Percentiles rank a stretch among this genome's conserved stretches.
These are phyloP conservation scores for Komagataella pastoris DNA, from an alignment of 805 yeast species.

Conservation along the genomic window DNA sequence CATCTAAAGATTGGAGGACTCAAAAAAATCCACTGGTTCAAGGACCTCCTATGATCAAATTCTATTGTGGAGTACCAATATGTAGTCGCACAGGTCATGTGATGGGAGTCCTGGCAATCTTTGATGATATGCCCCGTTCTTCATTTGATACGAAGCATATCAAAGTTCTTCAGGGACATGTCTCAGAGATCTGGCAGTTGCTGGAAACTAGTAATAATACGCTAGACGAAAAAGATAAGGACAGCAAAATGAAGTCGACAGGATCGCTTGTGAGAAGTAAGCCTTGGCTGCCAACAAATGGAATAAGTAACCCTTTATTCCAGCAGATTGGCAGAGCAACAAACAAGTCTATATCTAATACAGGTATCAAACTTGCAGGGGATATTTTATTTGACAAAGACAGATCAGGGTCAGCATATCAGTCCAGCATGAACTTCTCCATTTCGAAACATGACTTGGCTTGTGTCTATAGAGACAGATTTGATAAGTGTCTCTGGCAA, in stretches of 20 bases:
- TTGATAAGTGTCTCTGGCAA: neutral
- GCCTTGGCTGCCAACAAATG: neutral
- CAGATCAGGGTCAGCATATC: constrained; percentile 52
- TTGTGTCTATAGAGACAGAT: constrained; percentile 6
- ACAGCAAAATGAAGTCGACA: neutral
- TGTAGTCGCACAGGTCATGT: constrained; percentile 22
- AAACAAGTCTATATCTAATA: constrained; percentile 12
- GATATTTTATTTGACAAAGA: constrained; percentile 36
- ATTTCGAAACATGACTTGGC: constrained; percentile 19
- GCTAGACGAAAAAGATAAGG: neutral
- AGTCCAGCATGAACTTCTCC: constrained; percentile 31
- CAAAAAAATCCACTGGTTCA: constrained; percentile 47
- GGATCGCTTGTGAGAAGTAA: neutral
- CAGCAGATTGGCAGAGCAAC: constrained; percentile 47
- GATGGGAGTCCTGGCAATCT: constrained; percentile 47
- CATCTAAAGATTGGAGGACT: constrained; percentile 62
- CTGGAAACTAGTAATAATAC: constrained; percentile 20
- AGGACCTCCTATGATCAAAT: constrained; percentile 43
- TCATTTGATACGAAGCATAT: constrained; percentile 22
- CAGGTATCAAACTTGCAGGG: neutral
- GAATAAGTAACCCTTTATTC: constrained; percentile 3
- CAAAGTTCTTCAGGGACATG: constrained; percentile 20
- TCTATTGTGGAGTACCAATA: constrained; percentile 57
- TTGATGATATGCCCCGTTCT: constrained; percentile 31
- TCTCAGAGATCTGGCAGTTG: constrained; percentile 27